Evolutionary conservation across 1,284 basidiomycete genomes (phyloP).

Genomic region (Mixia osmundae): DNA sequence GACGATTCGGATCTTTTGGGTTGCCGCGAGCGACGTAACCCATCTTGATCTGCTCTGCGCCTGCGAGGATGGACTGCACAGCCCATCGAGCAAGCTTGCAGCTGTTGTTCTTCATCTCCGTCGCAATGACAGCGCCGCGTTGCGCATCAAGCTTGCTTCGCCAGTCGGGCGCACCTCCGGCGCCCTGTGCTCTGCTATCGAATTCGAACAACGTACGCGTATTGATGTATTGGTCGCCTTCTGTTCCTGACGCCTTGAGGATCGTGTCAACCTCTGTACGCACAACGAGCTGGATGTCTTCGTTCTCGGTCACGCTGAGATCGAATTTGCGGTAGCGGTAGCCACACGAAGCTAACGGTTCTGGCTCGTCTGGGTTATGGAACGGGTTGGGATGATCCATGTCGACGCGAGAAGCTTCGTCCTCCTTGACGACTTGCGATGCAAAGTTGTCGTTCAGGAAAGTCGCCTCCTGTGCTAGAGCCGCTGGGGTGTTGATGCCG

Average conservation of each 20-base stretch:
- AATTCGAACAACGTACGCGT: conserved; percentile 95
- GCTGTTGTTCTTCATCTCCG: conserved; percentile 99
- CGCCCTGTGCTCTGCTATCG: conserved; percentile 70
- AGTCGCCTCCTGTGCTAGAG: conserved; percentile 85
- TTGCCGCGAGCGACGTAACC: conserved; percentile 85
- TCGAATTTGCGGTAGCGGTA: conserved; percentile 95
- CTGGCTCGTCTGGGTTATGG: conserved; percentile 80
- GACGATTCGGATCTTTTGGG: conserved; percentile 79
- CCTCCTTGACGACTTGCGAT: conserved; percentile 76
- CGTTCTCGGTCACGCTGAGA: conserved; percentile 66
- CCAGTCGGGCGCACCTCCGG: conserved; percentile 91
- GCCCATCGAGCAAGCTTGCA: conserved; percentile 97
- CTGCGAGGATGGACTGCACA: conserved; percentile 81
- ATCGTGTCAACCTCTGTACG: conserved; percentile 94
- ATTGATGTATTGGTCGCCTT: conserved; percentile 36
- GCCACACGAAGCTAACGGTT: conserved; percentile 81
- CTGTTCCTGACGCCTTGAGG: conserved; percentile 31
- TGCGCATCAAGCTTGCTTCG: conserved; percentile 84
- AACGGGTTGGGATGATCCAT: conserved; percentile 79
- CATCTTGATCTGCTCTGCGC: conserved; percentile 92
- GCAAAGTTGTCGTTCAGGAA: conserved; percentile 99
- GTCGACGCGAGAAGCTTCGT: conserved; percentile 29
- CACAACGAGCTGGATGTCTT: conserved; percentile 72
- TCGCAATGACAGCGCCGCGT: conserved; percentile 90
- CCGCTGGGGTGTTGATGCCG: conserved; percentile 75